Evolutionary conservation across 441 rosid species (phyloP), one percentile per base, ranked within the genome.

Genomic region (Populus hybrid): DNA sequence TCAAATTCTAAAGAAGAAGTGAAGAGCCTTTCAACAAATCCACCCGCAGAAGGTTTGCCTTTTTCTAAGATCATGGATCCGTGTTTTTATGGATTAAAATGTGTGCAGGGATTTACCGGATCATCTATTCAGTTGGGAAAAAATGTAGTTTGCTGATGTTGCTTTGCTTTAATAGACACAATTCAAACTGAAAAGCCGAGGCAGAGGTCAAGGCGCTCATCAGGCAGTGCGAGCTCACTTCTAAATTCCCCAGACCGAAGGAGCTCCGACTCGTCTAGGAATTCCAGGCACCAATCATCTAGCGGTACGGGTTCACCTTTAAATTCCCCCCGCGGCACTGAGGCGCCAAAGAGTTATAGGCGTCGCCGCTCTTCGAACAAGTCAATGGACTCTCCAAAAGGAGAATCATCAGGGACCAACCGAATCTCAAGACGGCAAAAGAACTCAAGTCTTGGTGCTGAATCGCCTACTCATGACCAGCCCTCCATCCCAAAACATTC

Each of bases 281-380:
- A 65, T 14, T 64, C 89, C 3, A 89, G 84, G 88, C 90, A 86
- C 72, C 89, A 86, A 81, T 38, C 88, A 23, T 76, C 81, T 23
- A 67, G 79, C 0, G 67, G 75, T 1, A 73, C 75, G 40, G 67
- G 73, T 28, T 83, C 88, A 10, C 84, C 87, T 0, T 10, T 73
- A 23, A 73, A 81, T 65, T 86, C 91, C 10, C 90, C 92, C 7
- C 67, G 76, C 40, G 73, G 68, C 78, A 23, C 85, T 0, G 88
- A 86, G 23, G 76, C 67, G 28, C 78, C 86, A 2, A 90, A 81
- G 84, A 85, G 67, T n/a, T 69, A 86, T 2, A 90, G 87, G 89
- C 91, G 87, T 23, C 84, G 73, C 66, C 86, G 86, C 42, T 73
- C 81, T 30, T 61, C 89, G 10, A 81, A 85, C 76, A 74, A 34